Conservation (phyloP, 192 early-diverging fungal species). For the Mortierella antarctica region DNA sequence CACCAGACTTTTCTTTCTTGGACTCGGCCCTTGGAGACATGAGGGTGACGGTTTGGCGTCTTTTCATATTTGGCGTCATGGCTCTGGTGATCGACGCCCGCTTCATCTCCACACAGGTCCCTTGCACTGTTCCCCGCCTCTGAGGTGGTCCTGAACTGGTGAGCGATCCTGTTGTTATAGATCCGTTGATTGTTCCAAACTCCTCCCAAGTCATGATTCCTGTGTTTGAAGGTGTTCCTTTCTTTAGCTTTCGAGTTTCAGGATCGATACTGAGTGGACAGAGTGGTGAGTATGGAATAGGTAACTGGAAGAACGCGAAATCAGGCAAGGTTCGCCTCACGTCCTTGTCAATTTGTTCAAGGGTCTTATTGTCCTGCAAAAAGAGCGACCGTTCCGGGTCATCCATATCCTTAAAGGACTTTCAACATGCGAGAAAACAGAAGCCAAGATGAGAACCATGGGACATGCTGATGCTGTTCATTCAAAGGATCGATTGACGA, state of each 20-base stretch:
- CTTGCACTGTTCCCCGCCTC: background rate
- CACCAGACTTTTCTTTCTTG: background rate
- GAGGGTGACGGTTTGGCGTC: conserved; percentile 43
- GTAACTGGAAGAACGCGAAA: conserved; percentile 78
- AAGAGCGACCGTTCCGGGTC: conserved; percentile 72
- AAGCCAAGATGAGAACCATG: background rate
- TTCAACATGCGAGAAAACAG: background rate
- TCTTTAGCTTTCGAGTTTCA: conserved; percentile 41
- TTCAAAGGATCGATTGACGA: background rate
- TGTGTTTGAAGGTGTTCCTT: conserved; percentile 8
- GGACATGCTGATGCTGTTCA: too few relatives aligned
- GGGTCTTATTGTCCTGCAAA: conserved; percentile 66
- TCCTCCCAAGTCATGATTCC: conserved; percentile 35
- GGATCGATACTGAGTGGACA: conserved; percentile 60
- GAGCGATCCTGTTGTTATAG: conserved; percentile 22
- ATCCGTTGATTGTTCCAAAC: conserved; percentile 9
- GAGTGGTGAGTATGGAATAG: conserved; percentile 64
- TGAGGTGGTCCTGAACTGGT: conserved; percentile 5
- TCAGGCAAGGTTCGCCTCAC: conserved; percentile 79
- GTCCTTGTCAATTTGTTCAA: conserved; percentile 85
- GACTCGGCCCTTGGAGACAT: conserved; percentile 31
- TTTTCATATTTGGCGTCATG: conserved; percentile 19
- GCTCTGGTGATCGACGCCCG: conserved; percentile 1
- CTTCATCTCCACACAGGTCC: conserved; percentile 16
- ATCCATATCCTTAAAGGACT: conserved; percentile 58